Evolutionary conservation across 345 rosid genomes (phyloP).

Genomic region (Turnera subulata): DNA sequence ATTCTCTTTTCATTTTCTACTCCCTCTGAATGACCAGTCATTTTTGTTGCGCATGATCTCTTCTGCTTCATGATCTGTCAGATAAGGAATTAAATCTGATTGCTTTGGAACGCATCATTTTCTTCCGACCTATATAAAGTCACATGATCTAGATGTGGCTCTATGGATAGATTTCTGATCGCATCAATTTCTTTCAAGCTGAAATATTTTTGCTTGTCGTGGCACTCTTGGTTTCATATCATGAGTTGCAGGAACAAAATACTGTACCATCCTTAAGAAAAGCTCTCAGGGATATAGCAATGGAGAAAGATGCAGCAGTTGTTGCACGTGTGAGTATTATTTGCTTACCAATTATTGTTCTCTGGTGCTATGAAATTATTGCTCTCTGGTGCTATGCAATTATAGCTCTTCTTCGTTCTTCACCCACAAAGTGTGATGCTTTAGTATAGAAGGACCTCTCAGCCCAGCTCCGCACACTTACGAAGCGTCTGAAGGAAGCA

Average conservation of each 20-base stretch:
- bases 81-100: neutral
- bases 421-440: slow-evolving; percentile 18
- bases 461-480: slow-evolving; percentile 83
- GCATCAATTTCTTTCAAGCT: too few relatives aligned
- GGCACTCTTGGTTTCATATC: neutral
- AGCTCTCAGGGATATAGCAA: slow-evolving; percentile 91
- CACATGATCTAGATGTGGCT: neutral
- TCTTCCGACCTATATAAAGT: neutral
- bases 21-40: too few relatives aligned
- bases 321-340: slow-evolving; percentile 60
- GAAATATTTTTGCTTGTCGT: slow-evolving; percentile 6
- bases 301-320: slow-evolving; percentile 99
- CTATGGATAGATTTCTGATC: neutral
- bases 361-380: too few relatives aligned
- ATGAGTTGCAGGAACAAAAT: slow-evolving; percentile 58
- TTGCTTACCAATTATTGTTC: neutral
- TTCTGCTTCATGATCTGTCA: too few relatives aligned
- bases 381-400: neutral
- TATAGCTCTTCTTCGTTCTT: slow-evolving; percentile 13
- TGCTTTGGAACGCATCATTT: slow-evolving; percentile 1
- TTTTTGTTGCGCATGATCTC: too few relatives aligned
- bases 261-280: slow-evolving; percentile 90
- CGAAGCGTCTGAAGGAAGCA: slow-evolving; percentile 81
- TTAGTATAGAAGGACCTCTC: slow-evolving; percentile 83
- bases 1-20: too few relatives aligned